Percentiles rank a stretch among this genome's conserved stretches.
Evolutionary conservation across 257 asterid genomes (phyloP).

Genomic region (Solanum neorickii): DNA sequence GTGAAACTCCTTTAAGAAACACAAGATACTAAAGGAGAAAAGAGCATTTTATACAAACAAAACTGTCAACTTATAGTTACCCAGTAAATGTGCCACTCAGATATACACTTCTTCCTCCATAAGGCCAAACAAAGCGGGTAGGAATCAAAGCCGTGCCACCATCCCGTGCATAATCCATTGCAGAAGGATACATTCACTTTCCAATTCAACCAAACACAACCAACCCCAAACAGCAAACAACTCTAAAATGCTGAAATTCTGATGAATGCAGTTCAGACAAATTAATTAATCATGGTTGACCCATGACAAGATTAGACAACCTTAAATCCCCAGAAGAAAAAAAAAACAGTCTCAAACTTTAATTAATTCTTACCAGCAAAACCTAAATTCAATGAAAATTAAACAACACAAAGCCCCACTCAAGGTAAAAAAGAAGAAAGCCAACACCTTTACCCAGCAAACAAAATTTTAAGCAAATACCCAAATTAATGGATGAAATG

Average conservation of each 20-base stretch:
- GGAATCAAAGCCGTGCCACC: constrained; percentile 53
- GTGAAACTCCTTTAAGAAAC: neutral
- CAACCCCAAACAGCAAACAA: neutral
- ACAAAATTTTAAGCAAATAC: neutral
- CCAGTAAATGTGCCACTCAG: constrained; percentile 82
- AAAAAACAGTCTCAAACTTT: neutral
- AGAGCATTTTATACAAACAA: neutral
- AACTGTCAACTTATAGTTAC: constrained; percentile 13
- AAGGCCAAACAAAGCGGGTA: constrained; percentile 72
- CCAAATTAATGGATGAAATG: neutral
- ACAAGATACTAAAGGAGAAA: neutral
- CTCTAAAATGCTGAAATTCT: neutral
- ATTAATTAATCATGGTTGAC: neutral
- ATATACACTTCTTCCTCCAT: constrained; percentile 75
- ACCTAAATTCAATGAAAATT: neutral
- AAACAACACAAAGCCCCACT: neutral
- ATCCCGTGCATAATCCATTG: constrained; percentile 26
- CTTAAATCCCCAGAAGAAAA: neutral
- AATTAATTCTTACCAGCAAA: neutral
- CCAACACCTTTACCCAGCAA: neutral
- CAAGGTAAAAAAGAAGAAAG: neutral
- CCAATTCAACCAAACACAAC: neutral
- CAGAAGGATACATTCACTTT: constrained; percentile 33
- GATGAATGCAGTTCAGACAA: neutral
- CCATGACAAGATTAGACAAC: neutral